Evolutionary conservation across 2,329 filamentous ascomycete species (phyloP), one percentile per base, ranked within the genome.

Genomic region (Sclerotiophoma versabilis): DNA sequence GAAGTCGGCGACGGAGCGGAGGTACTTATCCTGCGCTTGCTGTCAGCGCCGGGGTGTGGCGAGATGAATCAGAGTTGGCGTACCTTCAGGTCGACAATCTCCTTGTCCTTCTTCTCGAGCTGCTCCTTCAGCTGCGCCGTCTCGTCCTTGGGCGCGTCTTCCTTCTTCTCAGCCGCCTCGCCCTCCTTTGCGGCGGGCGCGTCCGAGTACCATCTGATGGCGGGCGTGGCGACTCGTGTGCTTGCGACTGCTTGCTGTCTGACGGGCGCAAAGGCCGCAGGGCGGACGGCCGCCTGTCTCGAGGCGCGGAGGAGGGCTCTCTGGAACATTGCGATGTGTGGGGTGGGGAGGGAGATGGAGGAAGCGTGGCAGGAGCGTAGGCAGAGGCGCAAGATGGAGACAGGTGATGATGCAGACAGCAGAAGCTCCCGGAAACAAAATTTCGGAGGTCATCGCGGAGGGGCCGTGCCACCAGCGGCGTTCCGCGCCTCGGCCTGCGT

Each of bases 1-100:
- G 85, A 96, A 98, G 71, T 99, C 95, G 79, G 95, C 95, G 62
- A 98, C 87, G 49, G 90, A 90, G 75, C 95, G 93, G 60, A 97
- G 85, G 78, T 92, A 96, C 81, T 92, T 95, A 80, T 98, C 95
- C 95, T 98, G 65, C 9, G 10, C 10, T 29, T 32, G 22, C 22
- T 33, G 34, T 49, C n/a, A 47, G 17, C 17, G 22, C 14, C 11
- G 25, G 20, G n/a, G 29, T 33, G 36, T 1, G 9, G 10, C 26
- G 25, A 33, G 34, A 50, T 38, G 45, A 47, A 39, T 6, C 32
- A 27, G 29, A 15, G 37, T 15, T 44, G 26, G 60, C 70, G 50
- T 80, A 96, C 93, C 87, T 97, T 98, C 77, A 96, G 84, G 42
- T 97, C 92, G 59, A 90, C 72, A 36, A 86, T 82, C 75, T 92